A percentile compares a stretch with the other conserved stretches of the same genome.
phyloP scores from a whole-genome alignment of 768 basidiomycete genomes.

The Agaricus blazei region DNA sequence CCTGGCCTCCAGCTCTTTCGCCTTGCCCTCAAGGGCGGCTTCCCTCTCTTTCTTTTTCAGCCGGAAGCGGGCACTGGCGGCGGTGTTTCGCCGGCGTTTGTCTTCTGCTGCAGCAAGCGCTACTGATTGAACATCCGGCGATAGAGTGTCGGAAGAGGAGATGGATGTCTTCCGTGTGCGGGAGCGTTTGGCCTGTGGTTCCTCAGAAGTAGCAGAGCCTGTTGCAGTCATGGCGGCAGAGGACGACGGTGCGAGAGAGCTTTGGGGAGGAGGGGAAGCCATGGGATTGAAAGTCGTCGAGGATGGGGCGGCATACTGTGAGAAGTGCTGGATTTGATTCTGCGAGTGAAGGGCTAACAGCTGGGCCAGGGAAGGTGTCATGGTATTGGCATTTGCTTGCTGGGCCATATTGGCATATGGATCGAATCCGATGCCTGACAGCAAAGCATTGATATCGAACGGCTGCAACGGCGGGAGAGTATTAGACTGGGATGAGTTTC shows the following conservation, averaged over 20 bases:
- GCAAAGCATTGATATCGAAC: constrained; percentile 35
- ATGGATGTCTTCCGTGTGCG: constrained; percentile 51
- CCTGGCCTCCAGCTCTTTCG: constrained; percentile 78
- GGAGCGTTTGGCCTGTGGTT: constrained; percentile 44
- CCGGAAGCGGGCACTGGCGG: constrained; percentile 89
- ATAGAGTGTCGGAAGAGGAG: constrained; percentile 25
- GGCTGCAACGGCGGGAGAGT: constrained; percentile 27
- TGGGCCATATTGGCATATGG: constrained; percentile 26
- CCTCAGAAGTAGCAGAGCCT: constrained; percentile 21
- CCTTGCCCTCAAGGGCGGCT: constrained; percentile 77
- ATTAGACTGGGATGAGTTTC: constrained; percentile 22
- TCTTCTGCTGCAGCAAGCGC: constrained; percentile 65
- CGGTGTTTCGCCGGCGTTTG: constrained; percentile 91
- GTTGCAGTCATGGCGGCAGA: constrained; percentile 16
- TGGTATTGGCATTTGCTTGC: constrained; percentile 25
- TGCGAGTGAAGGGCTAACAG: constrained; percentile 55
- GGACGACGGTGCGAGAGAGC: constrained; percentile 12
- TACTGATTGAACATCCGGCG: constrained; percentile 17
- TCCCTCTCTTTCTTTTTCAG: constrained; percentile 96
- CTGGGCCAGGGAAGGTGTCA: constrained; percentile 62
- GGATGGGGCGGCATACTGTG: constrained; percentile 14
- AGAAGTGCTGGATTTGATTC: constrained; percentile 13
- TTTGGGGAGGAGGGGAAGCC: constrained; percentile 12
- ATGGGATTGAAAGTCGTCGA: constrained; percentile 19
- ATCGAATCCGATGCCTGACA: constrained; percentile 39